Evolutionary conservation across 495 filamentous ascomycete genomes (phyloP), one percentile per base, ranked within the genome.

Genomic region (Halenospora varia): DNA sequence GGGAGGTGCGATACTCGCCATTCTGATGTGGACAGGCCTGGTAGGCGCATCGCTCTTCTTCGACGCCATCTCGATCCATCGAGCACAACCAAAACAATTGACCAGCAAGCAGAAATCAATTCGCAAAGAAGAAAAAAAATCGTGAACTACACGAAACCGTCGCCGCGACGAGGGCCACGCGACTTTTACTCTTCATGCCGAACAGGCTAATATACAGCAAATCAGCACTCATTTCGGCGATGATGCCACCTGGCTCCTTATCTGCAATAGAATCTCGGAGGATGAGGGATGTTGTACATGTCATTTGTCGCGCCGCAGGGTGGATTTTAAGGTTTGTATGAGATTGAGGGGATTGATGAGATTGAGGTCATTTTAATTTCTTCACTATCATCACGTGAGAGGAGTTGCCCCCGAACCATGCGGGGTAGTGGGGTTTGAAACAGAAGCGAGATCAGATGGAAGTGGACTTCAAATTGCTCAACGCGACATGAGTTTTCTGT

Each of bases 191-290:
- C 13, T 15, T n/a, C 13, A 45, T 20, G 18, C 42, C 6, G 42
- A 45, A 45, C 42, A 45, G 42, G 8, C 42, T 45, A 45, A 45
- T 45, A 45, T 45, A 45, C 42, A 45, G 42, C 42, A 45, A 45
- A 45, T 45, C 42, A 45, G 42, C 11, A 45, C 6, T 45, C 42
- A 45, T 45, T 4, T 45, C 18, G 8, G 42, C 42, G 42, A 45
- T 45, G 42, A 45, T 45, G 42, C 42, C 42, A 45, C 42, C 29
- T 35, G 29, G 29, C 29, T 35, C 29, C 29, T 35, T 35, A 35
- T 35, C 29, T n/a, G 29, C 4, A 6, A 6, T 35, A 4, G 29
- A 35, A 35, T 35, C 13, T 35, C 29, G 29, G 29, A 35, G 29
- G 29, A 35, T 4, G 4, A 35, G n/a, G n/a, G 29, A 35, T 6